Conservation (phyloP, 768 basidiomycete species). For the Glaciozyma antarctica region DNA sequence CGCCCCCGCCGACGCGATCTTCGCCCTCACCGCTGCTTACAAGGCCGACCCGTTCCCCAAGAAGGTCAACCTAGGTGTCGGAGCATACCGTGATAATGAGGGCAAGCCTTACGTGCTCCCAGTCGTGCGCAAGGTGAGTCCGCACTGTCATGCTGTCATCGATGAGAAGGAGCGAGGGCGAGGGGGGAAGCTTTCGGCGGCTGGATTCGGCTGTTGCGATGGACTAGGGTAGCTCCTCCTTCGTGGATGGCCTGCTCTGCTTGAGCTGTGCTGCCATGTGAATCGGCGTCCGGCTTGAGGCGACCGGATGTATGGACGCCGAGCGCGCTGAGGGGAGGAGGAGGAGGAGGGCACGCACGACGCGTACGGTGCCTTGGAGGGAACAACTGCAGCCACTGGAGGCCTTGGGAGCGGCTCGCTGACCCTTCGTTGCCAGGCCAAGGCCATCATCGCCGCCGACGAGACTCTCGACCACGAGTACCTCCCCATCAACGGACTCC, state of each 20-base stretch:
- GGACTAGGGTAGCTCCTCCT: no score
- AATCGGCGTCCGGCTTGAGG: no score
- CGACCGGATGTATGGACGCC: no score
- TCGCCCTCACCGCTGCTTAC: slow-evolving; percentile 76
- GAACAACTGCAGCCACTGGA: not conserved
- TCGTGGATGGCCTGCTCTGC: no score
- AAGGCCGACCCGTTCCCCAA: slow-evolving; percentile 84
- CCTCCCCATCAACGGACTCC: slow-evolving; percentile 74
- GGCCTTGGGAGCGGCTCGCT: not conserved
- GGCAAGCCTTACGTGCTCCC: slow-evolving; percentile 92
- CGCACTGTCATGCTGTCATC: not conserved
- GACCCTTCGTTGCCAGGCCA: slow-evolving; percentile 48
- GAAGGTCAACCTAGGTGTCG: slow-evolving; percentile 97
- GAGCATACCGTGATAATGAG: slow-evolving; percentile 84
- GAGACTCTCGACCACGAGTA: slow-evolving; percentile 44
- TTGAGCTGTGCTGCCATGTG: no score
- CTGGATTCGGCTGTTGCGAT: no score
- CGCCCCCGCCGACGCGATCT: slow-evolving; percentile 34
- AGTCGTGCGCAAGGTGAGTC: slow-evolving; percentile 68
- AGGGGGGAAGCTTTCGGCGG: no score
- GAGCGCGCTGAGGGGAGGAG: not conserved
- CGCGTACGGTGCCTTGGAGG: not conserved
- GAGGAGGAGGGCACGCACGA: not conserved
- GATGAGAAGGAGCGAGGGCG: no score
- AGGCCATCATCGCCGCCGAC: slow-evolving; percentile 53